Conservation (phyloP, 106 monocot species). For the Amphibolis antarctica region DNA sequence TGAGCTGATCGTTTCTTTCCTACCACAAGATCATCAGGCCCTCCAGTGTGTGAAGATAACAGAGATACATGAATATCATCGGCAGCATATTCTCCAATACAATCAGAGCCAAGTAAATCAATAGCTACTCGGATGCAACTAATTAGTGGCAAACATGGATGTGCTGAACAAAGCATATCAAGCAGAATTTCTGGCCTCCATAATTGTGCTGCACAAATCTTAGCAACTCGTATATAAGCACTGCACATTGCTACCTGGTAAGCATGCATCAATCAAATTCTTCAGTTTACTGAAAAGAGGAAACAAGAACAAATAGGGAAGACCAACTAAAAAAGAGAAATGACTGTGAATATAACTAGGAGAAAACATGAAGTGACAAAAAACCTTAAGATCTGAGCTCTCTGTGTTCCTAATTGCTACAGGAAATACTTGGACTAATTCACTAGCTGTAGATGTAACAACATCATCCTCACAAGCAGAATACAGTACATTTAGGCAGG, state of each 20-base stretch:
- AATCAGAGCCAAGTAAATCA: constrained; percentile 29
- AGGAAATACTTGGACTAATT: constrained; percentile 49
- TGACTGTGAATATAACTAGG: neutral
- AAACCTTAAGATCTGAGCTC: constrained; percentile 81
- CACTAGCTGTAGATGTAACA: constrained; percentile 66
- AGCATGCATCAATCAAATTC: neutral
- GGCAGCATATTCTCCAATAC: constrained; percentile 14
- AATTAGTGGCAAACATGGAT: constrained; percentile 53
- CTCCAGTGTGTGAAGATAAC: constrained; percentile 7
- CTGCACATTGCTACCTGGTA: constrained; percentile 72
- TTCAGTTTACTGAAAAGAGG: too few relatives aligned
- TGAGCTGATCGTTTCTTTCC: constrained; percentile 48
- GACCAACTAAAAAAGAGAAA: too few relatives aligned
- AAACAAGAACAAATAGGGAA: too few relatives aligned
- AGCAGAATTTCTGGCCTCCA: constrained; percentile 71
- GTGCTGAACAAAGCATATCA: constrained; percentile 36
- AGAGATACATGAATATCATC: constrained; percentile 11
- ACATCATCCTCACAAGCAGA: constrained; percentile 49
- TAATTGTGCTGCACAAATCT: constrained; percentile 48
- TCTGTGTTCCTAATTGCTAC: constrained; percentile 45
- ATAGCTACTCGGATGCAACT: constrained; percentile 55
- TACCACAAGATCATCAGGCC: constrained; percentile 18
- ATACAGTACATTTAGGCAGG: constrained; percentile 74
- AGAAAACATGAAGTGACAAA: neutral
- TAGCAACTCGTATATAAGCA: constrained; percentile 70